Evolutionary conservation across 192 early-diverging fungal species (phyloP).

Genomic region (Coemansia sp.): DNA sequence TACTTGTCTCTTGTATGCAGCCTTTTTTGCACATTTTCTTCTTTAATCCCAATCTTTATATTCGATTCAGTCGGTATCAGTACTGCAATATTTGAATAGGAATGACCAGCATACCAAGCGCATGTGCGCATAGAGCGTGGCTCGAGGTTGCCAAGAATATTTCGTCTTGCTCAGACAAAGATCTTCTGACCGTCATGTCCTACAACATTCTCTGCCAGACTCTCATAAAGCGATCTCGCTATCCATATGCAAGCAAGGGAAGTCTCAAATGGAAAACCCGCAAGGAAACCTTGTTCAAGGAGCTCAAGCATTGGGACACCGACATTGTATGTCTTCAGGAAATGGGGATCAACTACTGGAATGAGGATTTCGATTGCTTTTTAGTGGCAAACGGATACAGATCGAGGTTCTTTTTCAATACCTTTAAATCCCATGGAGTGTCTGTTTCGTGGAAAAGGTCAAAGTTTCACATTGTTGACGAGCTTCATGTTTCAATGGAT

Average conservation of each 20-base stretch:
- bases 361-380: conserved; percentile 19
- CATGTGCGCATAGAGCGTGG: conserved; percentile 37
- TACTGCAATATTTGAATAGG: neutral
- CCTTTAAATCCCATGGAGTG: conserved; percentile 38
- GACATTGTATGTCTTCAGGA: conserved; percentile 66
- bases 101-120: conserved; percentile 19
- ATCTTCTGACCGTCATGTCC: conserved; percentile 57
- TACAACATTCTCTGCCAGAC: conserved; percentile 64
- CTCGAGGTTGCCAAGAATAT: conserved; percentile 14
- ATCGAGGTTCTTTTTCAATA: conserved; percentile 36
- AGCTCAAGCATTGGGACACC: conserved; percentile 48
- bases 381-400: conserved; percentile 35
- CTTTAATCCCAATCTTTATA: neutral
- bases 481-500: conserved; percentile 29
- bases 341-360: conserved; percentile 49
- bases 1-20: too few relatives aligned
- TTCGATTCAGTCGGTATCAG: neutral
- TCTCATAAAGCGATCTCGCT: conserved; percentile 56
- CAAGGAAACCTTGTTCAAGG: conserved; percentile 47
- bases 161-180: neutral
- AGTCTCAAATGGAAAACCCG: conserved; percentile 59
- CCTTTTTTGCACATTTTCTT: neutral
- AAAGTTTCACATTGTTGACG: conserved; percentile 30
- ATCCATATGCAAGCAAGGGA: conserved; percentile 58
- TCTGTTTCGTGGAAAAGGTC: conserved; percentile 43